A percentile compares a stretch with the other conserved stretches of the same genome.
phyloP scores from a whole-genome alignment of 257 asterid species.

The Primulina eburnea region DNA sequence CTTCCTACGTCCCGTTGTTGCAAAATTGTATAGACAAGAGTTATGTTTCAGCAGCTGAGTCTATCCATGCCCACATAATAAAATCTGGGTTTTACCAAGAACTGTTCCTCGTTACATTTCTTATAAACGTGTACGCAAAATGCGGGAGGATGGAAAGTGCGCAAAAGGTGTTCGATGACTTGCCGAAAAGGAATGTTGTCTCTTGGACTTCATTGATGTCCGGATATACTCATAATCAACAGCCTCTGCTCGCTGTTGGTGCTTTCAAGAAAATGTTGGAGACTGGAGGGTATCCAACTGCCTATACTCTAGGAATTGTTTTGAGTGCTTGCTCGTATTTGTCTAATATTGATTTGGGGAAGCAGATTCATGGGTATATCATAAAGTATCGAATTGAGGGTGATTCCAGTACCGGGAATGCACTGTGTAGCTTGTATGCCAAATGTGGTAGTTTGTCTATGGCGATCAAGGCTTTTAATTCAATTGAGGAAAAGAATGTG shows the following conservation, averaged over 20 bases:
- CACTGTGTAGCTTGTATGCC: conserved; percentile 76
- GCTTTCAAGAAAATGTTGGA: conserved; percentile 74
- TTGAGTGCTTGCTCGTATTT: conserved; percentile 68
- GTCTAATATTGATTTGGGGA: conserved; percentile 51
- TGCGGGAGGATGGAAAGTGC: conserved; percentile 62
- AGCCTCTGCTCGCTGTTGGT: conserved; percentile 50
- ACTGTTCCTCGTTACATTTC: conserved; percentile 66
- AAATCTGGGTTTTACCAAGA: conserved; percentile 61
- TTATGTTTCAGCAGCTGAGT: conserved; percentile 44
- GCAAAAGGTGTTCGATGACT: conserved; percentile 55
- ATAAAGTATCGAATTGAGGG: conserved; percentile 50
- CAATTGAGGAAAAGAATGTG: conserved; percentile 64
- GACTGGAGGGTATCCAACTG: conserved; percentile 62
- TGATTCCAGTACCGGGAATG: conserved; percentile 71
- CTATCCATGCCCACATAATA: conserved; percentile 62
- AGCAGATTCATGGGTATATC: conserved; percentile 75
- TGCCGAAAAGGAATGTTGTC: conserved; percentile 67
- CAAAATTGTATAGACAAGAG: conserved; percentile 56
- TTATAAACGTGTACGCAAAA: conserved; percentile 70
- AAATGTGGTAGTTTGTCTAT: conserved; percentile 50
- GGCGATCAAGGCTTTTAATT: conserved; percentile 54
- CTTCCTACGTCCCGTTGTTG: conserved; percentile 62
- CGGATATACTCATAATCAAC: conserved; percentile 55
- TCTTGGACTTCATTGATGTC: conserved; percentile 88
- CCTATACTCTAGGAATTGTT: conserved; percentile 58